phyloP scores from a whole-genome alignment of 169 alveolate genomes.

The Ichthyophthirius multifiliis region DNA sequence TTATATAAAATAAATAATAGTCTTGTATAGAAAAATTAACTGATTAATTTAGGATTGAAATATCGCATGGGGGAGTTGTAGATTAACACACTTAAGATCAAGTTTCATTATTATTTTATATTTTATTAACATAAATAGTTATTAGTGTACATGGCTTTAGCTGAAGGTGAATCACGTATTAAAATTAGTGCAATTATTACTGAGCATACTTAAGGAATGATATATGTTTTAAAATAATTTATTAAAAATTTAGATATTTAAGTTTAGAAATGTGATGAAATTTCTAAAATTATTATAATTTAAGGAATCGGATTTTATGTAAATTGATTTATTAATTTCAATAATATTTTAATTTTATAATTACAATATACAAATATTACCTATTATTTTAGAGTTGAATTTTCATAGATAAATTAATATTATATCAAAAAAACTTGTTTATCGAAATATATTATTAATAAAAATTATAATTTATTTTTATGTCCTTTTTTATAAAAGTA shows the following conservation, averaged over 20 bases:
- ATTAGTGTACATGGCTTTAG: conserved; percentile 4
- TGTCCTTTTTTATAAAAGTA: too few species aligned
- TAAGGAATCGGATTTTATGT: neutral
- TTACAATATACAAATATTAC: too few species aligned
- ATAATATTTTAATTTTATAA: too few species aligned
- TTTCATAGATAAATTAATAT: too few species aligned
- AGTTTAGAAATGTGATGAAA: neutral
- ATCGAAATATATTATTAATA: too few species aligned
- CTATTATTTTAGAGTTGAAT: too few species aligned
- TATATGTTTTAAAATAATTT: conserved; percentile 8
- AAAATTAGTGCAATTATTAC: neutral
- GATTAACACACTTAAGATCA: conserved; percentile 10
- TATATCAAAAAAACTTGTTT: too few species aligned
- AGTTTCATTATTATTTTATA: neutral
- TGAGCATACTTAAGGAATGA: neutral
- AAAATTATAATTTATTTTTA: too few species aligned
- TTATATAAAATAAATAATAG: neutral
- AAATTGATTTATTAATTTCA: neutral
- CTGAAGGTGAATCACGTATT: neutral
- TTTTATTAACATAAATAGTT: neutral
- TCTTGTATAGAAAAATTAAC: neutral
- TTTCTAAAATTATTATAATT: neutral
- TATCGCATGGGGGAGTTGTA: neutral
- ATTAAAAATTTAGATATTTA: neutral
- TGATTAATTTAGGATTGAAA: neutral